These are phyloP conservation scores for Epichloe baconii DNA, from an alignment of 2,329 filamentous ascomycete species.

Conservation along the genomic window DNA sequence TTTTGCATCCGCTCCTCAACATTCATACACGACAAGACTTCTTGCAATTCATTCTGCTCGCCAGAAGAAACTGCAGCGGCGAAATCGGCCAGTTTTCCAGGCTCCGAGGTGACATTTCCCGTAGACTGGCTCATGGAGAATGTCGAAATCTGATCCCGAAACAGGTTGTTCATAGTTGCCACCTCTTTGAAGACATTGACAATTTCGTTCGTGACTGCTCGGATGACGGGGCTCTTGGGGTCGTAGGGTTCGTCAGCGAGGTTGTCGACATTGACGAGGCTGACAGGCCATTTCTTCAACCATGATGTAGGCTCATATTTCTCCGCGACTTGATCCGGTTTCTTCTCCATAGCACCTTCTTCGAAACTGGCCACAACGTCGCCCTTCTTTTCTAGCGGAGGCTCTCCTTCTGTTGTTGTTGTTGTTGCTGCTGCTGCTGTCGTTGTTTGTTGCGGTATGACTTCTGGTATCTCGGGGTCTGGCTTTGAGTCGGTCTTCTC, in stretches of 20 bases:
- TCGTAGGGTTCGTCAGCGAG: slow-evolving; percentile 80
- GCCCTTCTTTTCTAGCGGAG: slow-evolving; percentile 58
- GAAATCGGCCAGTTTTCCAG: slow-evolving; percentile 90
- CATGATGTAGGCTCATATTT: slow-evolving; percentile 83
- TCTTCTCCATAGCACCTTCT: slow-evolving; percentile 56
- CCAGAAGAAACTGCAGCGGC: slow-evolving; percentile 93
- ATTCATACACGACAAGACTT: slow-evolving; percentile 77
- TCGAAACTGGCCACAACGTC: slow-evolving; percentile 97
- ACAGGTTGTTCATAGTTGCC: slow-evolving; percentile 82
- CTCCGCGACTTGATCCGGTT: slow-evolving; percentile 33
- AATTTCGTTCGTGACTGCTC: slow-evolving; percentile 91
- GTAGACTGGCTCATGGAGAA: slow-evolving; percentile 93
- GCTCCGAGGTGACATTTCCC: slow-evolving; percentile 89
- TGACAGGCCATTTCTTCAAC: slow-evolving; percentile 81
- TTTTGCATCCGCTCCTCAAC: slow-evolving; percentile 83
- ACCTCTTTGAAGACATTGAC: slow-evolving; percentile 99
- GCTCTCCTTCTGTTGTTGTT: slow-evolving; percentile 33
- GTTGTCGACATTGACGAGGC: slow-evolving; percentile 91
- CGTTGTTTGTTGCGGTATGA: slow-evolving; percentile 39
- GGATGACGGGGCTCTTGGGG: slow-evolving; percentile 76
- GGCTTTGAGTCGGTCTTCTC: slow-evolving; percentile 39
- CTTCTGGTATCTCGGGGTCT: slow-evolving; percentile 39
- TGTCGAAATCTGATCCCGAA: slow-evolving; percentile 92
- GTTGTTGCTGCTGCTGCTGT: slow-evolving; percentile 4
- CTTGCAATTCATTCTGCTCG: slow-evolving; percentile 82